phyloP scores from a whole-genome alignment of 208 protist species.

The Tetramitus jugosus region DNA sequence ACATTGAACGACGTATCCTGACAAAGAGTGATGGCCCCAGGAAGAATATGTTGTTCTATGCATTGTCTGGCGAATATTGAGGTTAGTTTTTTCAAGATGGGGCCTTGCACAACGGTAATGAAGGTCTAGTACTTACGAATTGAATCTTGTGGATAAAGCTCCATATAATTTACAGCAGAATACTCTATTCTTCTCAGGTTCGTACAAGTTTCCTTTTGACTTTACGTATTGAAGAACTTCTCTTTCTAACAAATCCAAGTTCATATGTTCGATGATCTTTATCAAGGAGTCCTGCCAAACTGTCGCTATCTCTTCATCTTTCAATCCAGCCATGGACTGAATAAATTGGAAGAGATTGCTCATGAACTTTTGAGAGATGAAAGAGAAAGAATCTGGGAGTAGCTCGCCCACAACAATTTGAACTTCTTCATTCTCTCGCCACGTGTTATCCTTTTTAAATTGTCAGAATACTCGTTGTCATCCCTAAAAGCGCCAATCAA shows the following conservation, averaged over 20 bases:
- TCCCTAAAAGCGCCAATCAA: background rate
- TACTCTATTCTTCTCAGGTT: background rate
- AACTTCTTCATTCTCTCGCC: background rate
- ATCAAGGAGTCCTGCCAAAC: background rate
- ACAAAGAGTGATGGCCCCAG: background rate
- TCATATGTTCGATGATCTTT: background rate
- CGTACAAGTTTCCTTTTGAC: background rate
- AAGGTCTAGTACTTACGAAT: no score
- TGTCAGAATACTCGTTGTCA: background rate
- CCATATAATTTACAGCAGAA: background rate
- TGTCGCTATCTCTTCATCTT: background rate
- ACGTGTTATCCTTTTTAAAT: background rate
- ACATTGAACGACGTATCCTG: background rate
- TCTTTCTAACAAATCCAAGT: background rate
- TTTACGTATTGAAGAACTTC: background rate
- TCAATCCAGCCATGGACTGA: background rate
- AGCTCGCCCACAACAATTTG: conserved; percentile 1
- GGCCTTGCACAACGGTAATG: no score
- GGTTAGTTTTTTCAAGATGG: no score
- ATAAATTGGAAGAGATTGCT: background rate
- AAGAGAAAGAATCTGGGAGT: background rate
- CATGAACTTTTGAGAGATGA: background rate
- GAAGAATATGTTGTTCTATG: background rate
- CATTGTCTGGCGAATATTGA: no score
- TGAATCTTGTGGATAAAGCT: background rate